Percentiles rank a stretch among this genome's conserved stretches.
Evolutionary conservation across 1,139 yeast species (phyloP).

Genomic region (Arxiozyma bovina): DNA sequence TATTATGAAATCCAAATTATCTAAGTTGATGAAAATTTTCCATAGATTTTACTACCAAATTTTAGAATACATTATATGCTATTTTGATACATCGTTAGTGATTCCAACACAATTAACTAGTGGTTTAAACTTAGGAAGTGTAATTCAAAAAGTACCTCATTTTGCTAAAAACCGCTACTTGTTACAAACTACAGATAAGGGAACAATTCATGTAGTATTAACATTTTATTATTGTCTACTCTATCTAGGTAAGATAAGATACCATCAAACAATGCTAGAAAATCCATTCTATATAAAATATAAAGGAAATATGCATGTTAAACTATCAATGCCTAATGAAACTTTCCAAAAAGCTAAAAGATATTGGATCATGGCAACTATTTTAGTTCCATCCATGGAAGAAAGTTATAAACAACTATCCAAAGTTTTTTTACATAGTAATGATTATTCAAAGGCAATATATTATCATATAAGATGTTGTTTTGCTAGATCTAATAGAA

Average conservation of each 20-base stretch:
- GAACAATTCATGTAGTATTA: neutral
- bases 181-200: neutral
- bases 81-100: slow-evolving; percentile 3
- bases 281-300: neutral
- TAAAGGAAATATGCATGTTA: neutral
- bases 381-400: slow-evolving; percentile 3
- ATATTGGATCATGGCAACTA: slow-evolving; percentile 1
- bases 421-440: neutral
- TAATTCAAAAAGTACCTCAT: neutral
- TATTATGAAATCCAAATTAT: neutral
- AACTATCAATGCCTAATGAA: neutral
- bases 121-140: slow-evolving; percentile 1
- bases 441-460: neutral
- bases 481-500: neutral
- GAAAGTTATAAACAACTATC: neutral
- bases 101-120: slow-evolving; percentile 2
- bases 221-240: slow-evolving; percentile 2
- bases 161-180: neutral
- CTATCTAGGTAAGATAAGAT: slow-evolving; percentile 3
- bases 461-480: slow-evolving; percentile 1
- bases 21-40: slow-evolving; percentile 21
- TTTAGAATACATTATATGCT: slow-evolving; percentile 2
- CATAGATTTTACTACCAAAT: slow-evolving; percentile 6
- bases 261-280: neutral
- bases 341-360: neutral